Evolutionary conservation across 2,329 filamentous ascomycete genomes (phyloP).

Genomic region (Zymoseptoria passerinii): DNA sequence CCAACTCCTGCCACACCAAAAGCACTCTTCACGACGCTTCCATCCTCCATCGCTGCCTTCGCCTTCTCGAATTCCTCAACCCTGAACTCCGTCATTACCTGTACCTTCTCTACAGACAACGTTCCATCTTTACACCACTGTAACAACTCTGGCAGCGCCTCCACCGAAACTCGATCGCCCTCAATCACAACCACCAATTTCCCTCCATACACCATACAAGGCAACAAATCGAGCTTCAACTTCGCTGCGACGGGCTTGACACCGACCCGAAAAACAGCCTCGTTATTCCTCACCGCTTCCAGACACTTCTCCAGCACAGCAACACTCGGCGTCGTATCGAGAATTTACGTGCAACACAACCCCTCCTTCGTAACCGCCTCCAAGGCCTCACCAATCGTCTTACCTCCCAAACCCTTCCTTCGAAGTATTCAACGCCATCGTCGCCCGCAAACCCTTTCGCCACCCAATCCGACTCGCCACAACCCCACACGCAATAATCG

Average conservation of each 20-base stretch:
- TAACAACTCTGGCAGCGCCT: conserved; percentile 38
- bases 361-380: conserved; percentile 19
- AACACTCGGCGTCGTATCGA: conserved; percentile 42
- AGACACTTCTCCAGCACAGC: conserved; percentile 34
- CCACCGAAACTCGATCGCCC: conserved; percentile 33
- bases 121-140: conserved; percentile 37
- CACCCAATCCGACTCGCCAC: conserved; percentile 35
- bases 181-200: conserved; percentile 40
- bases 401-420: conserved; percentile 9
- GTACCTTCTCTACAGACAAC: conserved; percentile 38
- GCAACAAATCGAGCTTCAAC: conserved; percentile 30
- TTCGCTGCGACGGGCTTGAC: conserved; percentile 34
- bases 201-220: conserved; percentile 39
- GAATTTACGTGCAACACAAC: conserved; percentile 34
- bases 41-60: conserved; percentile 30
- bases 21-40: conserved; percentile 34
- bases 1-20: conserved; percentile 28
- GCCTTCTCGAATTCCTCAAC: conserved; percentile 31
- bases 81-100: conserved; percentile 34
- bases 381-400: conserved; percentile 8
- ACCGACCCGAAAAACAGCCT: conserved; percentile 41
- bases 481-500: conserved; percentile 42
- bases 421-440: conserved; percentile 15
- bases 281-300: conserved; percentile 36
- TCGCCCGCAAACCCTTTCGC: conserved; percentile 41